Percentiles rank a stretch among this genome's conserved stretches.
These are phyloP conservation scores for Uronychia binucleata DNA, from an alignment of 73 alveolate species.

Conservation along the genomic window DNA sequence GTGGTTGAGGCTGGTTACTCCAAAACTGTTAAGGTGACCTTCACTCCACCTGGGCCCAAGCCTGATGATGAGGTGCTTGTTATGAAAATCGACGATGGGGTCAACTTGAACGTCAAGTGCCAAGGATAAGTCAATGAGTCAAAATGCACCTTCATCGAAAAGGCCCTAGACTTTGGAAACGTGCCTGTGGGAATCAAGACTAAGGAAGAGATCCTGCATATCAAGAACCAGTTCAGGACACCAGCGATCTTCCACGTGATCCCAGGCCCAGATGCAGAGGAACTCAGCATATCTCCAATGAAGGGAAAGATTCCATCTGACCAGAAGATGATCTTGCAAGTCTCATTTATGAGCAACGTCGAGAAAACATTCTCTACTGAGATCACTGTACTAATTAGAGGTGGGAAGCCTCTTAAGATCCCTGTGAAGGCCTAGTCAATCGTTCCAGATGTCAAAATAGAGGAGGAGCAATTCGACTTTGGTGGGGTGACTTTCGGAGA, in stretches of 20 bases:
- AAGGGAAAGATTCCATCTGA: constrained; percentile 82
- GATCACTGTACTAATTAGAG: constrained; percentile 92
- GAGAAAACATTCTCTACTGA: constrained; percentile 89
- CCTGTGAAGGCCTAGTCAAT: constrained; percentile 91
- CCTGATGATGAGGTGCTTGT: constrained; percentile 88
- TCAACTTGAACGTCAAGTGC: constrained; percentile 79
- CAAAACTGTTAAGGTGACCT: constrained; percentile 68
- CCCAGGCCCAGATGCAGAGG: constrained; percentile 58
- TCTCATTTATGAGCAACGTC: constrained; percentile 80
- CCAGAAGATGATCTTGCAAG: constrained; percentile 76
- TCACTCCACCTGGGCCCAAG: constrained; percentile 88
- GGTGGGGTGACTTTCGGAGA: constrained; percentile 96
- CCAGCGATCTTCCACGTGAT: constrained; percentile 80
- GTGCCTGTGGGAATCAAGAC: constrained; percentile 85
- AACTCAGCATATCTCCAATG: constrained; percentile 70
- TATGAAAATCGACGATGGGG: constrained; percentile 87
- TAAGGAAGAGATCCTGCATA: constrained; percentile 73
- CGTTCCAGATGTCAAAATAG: constrained; percentile 92
- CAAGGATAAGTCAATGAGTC: constrained; percentile 90
- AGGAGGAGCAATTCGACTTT: constrained; percentile 90
- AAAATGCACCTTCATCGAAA: constrained; percentile 72
- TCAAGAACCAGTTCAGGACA: constrained; percentile 75
- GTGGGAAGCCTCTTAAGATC: constrained; percentile 87
- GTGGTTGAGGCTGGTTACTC: constrained; percentile 77
- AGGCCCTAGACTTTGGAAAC: constrained; percentile 76